A percentile compares a stretch with the other conserved stretches of the same genome.
Conservation (phyloP, 768 basidiomycete genomes). For the Boletus subcaerulescens region DNA sequence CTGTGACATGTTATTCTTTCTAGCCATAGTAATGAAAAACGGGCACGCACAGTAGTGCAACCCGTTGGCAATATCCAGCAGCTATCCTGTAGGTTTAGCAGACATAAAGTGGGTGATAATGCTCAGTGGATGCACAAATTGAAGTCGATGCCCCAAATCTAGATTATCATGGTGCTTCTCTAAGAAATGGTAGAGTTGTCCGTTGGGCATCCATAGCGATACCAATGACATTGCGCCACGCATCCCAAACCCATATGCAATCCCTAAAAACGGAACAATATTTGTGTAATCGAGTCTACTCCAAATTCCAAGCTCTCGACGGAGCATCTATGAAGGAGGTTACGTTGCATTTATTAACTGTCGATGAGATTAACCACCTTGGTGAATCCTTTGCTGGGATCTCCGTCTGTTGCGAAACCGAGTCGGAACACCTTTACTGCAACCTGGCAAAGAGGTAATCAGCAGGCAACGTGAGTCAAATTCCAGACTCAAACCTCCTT, state of each 20-base stretch:
- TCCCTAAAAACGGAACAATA: constrained; percentile 6
- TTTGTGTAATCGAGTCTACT: too few species aligned
- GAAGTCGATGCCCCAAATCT: background rate
- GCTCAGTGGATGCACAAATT: constrained; percentile 5
- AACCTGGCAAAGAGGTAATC: too few species aligned
- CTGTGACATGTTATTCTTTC: background rate
- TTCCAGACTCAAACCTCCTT: background rate
- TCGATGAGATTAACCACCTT: too few species aligned
- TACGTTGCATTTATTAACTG: too few species aligned
- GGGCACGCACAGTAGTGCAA: constrained; percentile 11
- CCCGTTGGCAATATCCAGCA: constrained; percentile 13
- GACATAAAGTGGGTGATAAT: too few species aligned
- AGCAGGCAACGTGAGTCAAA: too few species aligned
- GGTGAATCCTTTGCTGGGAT: too few species aligned
- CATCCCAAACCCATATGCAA: constrained; percentile 21
- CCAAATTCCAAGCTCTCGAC: constrained; percentile 25
- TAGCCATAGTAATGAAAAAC: background rate
- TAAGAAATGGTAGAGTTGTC: too few species aligned
- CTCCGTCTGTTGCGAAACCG: too few species aligned
- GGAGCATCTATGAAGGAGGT: constrained; percentile 13
- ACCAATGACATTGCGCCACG: constrained; percentile 20
- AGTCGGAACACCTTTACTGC: too few species aligned
- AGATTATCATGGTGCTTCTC: too few species aligned
- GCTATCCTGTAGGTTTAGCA: constrained; percentile 1
- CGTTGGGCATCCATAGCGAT: too few species aligned